phyloP scores from a whole-genome alignment of 1,284 basidiomycete species.

The Fistulinella cinereoalba region DNA sequence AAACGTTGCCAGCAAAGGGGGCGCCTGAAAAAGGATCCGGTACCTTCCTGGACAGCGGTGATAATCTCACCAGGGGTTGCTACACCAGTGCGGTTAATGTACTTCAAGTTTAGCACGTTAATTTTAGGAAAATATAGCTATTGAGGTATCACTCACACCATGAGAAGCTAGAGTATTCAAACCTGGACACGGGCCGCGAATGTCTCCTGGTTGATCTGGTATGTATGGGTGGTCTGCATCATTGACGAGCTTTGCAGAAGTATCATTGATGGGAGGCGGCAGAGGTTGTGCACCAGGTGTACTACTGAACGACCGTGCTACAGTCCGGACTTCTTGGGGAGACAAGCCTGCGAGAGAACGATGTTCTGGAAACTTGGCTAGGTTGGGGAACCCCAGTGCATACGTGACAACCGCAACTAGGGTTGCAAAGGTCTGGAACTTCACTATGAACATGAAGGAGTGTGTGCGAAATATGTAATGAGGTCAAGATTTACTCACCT shows the following conservation, averaged over 20 bases:
- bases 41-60: slow-evolving; percentile 24
- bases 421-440: slow-evolving; percentile 6
- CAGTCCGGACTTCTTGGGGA: slow-evolving; percentile 7
- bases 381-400: slow-evolving; percentile 12
- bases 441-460: slow-evolving; percentile 7
- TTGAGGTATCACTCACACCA: slow-evolving; percentile 24
- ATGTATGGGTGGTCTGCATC: slow-evolving; percentile 22
- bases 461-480: no score
- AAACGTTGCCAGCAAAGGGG: background rate
- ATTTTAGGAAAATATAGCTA: no score
- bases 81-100: slow-evolving; percentile 21
- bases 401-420: slow-evolving; percentile 8
- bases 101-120: no score
- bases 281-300: slow-evolving; percentile 27
- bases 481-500: no score
- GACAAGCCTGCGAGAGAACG: slow-evolving; percentile 24
- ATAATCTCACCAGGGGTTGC: slow-evolving; percentile 27
- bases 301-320: slow-evolving; percentile 14
- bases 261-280: slow-evolving; percentile 23
- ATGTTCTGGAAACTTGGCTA: slow-evolving; percentile 18
- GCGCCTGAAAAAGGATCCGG: background rate
- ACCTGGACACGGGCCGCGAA: slow-evolving; percentile 48
- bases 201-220: slow-evolving; percentile 20
- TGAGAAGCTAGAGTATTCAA: slow-evolving; percentile 48
- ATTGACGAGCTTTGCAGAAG: slow-evolving; percentile 26